These are phyloP conservation scores for Periconia sp. DNA, from an alignment of 2,329 filamentous ascomycete species.

Conservation along the genomic window DNA sequence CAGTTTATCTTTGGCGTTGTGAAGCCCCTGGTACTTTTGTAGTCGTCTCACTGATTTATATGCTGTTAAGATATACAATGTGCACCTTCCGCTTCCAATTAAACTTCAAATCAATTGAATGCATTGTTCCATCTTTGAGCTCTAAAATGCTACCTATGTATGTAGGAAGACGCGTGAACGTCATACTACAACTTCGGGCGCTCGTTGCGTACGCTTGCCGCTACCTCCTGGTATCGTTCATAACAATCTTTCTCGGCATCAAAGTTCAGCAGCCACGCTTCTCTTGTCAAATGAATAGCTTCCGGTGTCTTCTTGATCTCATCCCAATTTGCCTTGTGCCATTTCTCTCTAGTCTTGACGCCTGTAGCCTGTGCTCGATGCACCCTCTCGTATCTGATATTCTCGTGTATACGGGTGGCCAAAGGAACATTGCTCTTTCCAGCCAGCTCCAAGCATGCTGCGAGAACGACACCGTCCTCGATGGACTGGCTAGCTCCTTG, in stretches of 20 bases:
- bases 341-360: slow-evolving; percentile 32
- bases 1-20: too few species aligned
- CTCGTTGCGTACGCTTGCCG: slow-evolving; percentile 11
- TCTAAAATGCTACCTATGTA: too few species aligned
- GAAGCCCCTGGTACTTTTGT: too few species aligned
- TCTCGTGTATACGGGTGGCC: slow-evolving; percentile 32
- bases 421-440: slow-evolving; percentile 27
- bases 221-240: slow-evolving; percentile 28
- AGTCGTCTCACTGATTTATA: too few species aligned
- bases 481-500: slow-evolving; percentile 58
- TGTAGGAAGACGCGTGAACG: not conserved
- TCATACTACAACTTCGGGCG: slow-evolving; percentile 12
- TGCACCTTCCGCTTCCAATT: too few species aligned
- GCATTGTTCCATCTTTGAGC: too few species aligned
- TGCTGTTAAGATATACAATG: too few species aligned
- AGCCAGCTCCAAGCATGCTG: slow-evolving; percentile 26
- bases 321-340: slow-evolving; percentile 35
- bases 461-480: slow-evolving; percentile 47
- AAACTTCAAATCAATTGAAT: too few species aligned
- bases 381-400: slow-evolving; percentile 34
- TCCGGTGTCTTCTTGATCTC: slow-evolving; percentile 27
- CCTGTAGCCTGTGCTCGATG: slow-evolving; percentile 31
- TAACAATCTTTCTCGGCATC: slow-evolving; percentile 36
- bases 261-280: slow-evolving; percentile 33
- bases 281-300: slow-evolving; percentile 30